These are phyloP conservation scores for Phytophthora hybrid DNA, from an alignment of 352 stramenopile genomes.

Conservation along the genomic window DNA sequence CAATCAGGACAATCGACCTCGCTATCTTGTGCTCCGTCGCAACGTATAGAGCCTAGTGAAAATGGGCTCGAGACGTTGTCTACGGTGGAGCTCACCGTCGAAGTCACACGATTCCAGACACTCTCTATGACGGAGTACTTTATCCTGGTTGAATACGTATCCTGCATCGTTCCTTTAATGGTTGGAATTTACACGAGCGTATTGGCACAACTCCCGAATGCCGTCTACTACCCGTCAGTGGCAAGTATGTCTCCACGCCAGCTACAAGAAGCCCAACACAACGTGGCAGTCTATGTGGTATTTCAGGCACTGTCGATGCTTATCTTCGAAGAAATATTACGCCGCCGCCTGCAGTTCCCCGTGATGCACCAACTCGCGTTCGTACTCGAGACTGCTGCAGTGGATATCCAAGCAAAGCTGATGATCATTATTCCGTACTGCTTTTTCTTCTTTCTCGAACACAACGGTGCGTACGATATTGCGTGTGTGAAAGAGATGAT, in stretches of 20 bases:
- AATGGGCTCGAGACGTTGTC: background rate
- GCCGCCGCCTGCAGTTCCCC: slow-evolving; percentile 20
- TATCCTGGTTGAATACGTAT: slow-evolving; percentile 40
- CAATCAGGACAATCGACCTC: background rate
- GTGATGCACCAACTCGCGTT: slow-evolving; percentile 39
- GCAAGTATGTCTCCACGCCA: background rate
- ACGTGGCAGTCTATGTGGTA: slow-evolving; percentile 26
- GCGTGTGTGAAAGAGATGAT: background rate
- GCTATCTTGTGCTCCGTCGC: background rate
- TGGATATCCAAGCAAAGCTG: slow-evolving; percentile 37
- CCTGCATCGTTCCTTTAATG: slow-evolving; percentile 35
- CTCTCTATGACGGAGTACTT: slow-evolving; percentile 38
- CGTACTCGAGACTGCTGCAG: slow-evolving; percentile 30
- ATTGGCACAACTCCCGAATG: slow-evolving; percentile 25
- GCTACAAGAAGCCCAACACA: background rate
- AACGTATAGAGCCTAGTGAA: slow-evolving; percentile 3
- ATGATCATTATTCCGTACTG: slow-evolving; percentile 35
- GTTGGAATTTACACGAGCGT: slow-evolving; percentile 29
- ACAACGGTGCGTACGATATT: slow-evolving; percentile 30
- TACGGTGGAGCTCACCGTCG: background rate
- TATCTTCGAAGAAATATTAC: slow-evolving; percentile 25
- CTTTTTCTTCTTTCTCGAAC: slow-evolving; percentile 42
- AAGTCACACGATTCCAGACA: slow-evolving; percentile 11
- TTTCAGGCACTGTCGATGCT: slow-evolving; percentile 32
- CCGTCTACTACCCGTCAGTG: slow-evolving; percentile 22